Base-by-base conservation (phyloP, 805 yeast genomes). In the Diddensiella santjacobensis region DNA sequence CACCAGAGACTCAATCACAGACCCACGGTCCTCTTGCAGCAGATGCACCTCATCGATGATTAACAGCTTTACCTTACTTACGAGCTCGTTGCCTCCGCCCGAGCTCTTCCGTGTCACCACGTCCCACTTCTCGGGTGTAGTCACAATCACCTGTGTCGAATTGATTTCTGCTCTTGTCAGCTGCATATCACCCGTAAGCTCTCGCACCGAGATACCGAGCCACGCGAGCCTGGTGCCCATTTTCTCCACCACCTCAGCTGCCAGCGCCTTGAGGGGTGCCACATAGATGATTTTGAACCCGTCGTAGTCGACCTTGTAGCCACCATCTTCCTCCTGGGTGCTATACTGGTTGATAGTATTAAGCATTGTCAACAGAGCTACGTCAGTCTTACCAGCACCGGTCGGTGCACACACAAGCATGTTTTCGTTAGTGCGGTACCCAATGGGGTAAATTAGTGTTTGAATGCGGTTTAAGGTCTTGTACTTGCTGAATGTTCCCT, bases 71-170 rank as follows among this genome's bases (percentile, higher is more conserved):
- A 93, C 95, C 58, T 88, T 89, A 10, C 85, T 80, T 2, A 87
- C 87, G 41, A 90, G 66, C 56, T 89, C 96, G 43, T 79, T 80
- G n/a, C n/a, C n/a, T 59, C 90, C 97, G 45, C 96, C 97, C 56
- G 77, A 84, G 33, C 90, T 83, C 62, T 93, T 93, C 62, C 98
- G 78, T 0, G 99, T 91, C 1, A 93, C 96, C 2, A 93, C 97
- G 69, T 89, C 97, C 97, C 97, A 89, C 65, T 89, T 89, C 62
- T 89, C 97, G 0, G 97, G 97, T 0, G 97, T 89, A 0, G 96
- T 90, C 2, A 89, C 96, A 54, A 89, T 85, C 36, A 89, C 75
- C 63, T 89, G 96, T 0, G 97, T 90, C 1, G 78, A 77, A 59
- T 80, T 64, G 36, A 89, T 87, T 64, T 89, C 96, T 1, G 83